Base-by-base conservation (phyloP, 495 filamentous ascomycete species). In the Neurospora sp. region DNA sequence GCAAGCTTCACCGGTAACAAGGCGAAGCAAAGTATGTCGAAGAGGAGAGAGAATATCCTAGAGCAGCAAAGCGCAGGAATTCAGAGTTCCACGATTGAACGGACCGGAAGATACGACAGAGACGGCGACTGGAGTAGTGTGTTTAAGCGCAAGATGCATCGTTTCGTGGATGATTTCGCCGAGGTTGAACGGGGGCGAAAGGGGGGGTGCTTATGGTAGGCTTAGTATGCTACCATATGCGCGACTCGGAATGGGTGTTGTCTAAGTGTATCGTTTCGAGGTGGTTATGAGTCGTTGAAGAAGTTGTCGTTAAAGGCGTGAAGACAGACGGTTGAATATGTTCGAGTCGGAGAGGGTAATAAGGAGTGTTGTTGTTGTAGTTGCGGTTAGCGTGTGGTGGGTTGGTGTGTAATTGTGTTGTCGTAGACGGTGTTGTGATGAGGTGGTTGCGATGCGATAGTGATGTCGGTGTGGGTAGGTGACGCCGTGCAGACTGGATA, bases 71-170 rank as follows among this genome's bases (percentile, higher is more conserved):
- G 75, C 73, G 81, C 78, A 75, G 78, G 70, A 76, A 79, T 78
- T 76, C 82, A 81, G 73, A 78, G 81, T 82, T 85, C 82, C 82
- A 86, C 85, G 79, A 83, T 83, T 35, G 27, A 35, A 84, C 82
- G 82, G 80, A 86, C 84, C 84, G 85, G 85, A 81, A 75, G 84
- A 87, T 85, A 81, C 81, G 81, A 81, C 83, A 78, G 79, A 82
- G 86, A 85, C 80, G 86, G 83, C 87, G 86, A 89, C 87, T 87
- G 87, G 84, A 81, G 83, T 83, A 75, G 74, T 78, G 71, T 75
- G 71, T 73, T 74, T 78, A 81, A 78, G 80, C 81, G 77, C 82
- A 86, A 88, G 75, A 83, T 80, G 80, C 86, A 88, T 88, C 70
- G 79, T 87, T 85, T 81, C 53, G 53, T 65, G 53, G 81, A 76